phyloP scores from a whole-genome alignment of 2,329 filamentous ascomycete genomes.

The Microdochium trichocladiopsis region DNA sequence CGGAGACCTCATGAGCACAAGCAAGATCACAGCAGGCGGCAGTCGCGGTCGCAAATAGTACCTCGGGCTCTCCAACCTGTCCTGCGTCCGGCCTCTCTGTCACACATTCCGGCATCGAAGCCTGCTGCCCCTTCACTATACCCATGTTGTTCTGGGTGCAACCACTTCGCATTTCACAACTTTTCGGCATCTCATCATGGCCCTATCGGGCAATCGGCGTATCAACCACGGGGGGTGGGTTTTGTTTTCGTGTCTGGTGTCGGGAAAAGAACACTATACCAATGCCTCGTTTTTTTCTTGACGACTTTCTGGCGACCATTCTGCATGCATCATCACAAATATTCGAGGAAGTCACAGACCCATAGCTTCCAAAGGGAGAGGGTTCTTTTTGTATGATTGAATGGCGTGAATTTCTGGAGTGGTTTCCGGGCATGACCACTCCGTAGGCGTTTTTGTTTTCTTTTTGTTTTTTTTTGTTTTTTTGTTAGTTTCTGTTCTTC shows the following conservation, averaged over 20 bases:
- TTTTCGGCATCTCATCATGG: background rate
- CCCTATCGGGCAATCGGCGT: background rate
- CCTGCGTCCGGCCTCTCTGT: no score
- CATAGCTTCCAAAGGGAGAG: background rate
- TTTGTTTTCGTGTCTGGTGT: background rate
- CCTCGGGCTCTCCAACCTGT: background rate
- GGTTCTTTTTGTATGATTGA: background rate
- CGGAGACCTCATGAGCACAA: slow-evolving; percentile 87
- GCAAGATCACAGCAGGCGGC: slow-evolving; percentile 58
- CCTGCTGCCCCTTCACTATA: no score
- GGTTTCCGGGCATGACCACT: no score
- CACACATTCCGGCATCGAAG: no score
- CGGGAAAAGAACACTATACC: background rate
- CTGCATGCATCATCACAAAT: background rate
- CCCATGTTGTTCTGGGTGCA: no score
- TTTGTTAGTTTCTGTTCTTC: no score
- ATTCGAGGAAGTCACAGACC: background rate
- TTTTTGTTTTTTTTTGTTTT: no score
- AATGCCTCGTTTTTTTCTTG: slow-evolving; percentile 1
- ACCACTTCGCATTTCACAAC: background rate
- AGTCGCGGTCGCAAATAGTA: slow-evolving; percentile 46
- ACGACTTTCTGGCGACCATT: background rate
- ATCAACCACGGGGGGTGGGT: background rate
- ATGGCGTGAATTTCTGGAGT: no score
- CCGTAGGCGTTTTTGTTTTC: no score